Base-by-base conservation (phyloP, 768 basidiomycete species). In the Rhizopogon sp. region DNA sequence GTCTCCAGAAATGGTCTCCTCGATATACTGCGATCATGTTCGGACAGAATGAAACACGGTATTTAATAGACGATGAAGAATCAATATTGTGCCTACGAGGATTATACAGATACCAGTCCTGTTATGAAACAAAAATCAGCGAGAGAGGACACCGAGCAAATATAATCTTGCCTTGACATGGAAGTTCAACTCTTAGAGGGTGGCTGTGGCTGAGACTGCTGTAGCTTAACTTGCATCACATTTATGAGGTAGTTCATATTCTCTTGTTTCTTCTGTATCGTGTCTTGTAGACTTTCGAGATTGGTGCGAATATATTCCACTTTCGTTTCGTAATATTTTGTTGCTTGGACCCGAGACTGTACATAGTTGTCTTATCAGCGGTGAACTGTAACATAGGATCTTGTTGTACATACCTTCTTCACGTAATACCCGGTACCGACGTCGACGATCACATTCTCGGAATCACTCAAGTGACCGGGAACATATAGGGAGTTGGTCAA, bases 381-480 rank as follows among this genome's bases (percentile, higher is more conserved):
- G 29, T 6, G 46, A 10, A n/a, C n/a, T 47, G 20, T 22, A 11
- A 11, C 39, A 60, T 28, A 52, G 52, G 20, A 52, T 29, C 41
- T 42, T 20, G 25, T 42, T 20, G 25, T 20, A 53, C 75, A 43
- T 45, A 92, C 97, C 81, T 98, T 99, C 72, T 91, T 85, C 16
- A 98, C 90, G 61, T 87, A 98, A 71, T 98, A 99, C 0, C 97
- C 96, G 0, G 96, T 98, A 1, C 97, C 97, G 28, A 98, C 79
- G 67, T 99, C 97, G 39, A 98, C 83, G 58, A 98, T 86, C 45
- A 99, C 95, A 61, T 92, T 81, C 43, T 93, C 88, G 1, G 82
- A 70, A 65, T 97, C 89, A 41, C 76, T 78, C 45, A 98, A 77
- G 71, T 86, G 93, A 17, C 95, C 97, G 2, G 96, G 94, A 25